Evolutionary conservation across 75 land plant genomes (phyloP).

Genomic region (Pinus taeda): DNA sequence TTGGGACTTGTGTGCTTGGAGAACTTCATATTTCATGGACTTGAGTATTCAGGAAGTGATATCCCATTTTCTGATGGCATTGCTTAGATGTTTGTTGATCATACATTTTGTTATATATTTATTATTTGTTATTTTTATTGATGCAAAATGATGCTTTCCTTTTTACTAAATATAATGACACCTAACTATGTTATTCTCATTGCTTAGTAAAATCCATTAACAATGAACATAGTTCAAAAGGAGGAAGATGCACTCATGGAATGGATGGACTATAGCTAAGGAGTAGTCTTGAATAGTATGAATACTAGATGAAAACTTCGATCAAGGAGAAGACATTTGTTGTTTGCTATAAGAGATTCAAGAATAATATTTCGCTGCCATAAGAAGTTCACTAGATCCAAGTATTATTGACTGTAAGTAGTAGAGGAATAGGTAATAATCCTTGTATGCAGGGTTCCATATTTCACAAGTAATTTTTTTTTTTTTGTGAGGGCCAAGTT

Average conservation of each 20-base stretch:
- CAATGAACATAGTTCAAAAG: not conserved
- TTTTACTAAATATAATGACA: not conserved
- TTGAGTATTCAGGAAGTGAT: not conserved
- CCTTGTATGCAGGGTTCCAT: not conserved
- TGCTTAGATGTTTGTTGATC: not conserved
- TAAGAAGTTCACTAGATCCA: not conserved
- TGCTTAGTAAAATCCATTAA: not conserved
- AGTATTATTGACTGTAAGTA: not conserved
- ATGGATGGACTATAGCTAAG: not conserved
- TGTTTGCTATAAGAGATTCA: not conserved
- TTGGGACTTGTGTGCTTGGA: not conserved
- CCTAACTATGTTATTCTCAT: not conserved
- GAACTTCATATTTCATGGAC: not conserved
- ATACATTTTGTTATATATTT: not conserved
- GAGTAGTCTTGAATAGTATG: not conserved
- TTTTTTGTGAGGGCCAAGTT: not conserved
- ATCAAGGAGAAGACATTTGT: not conserved
- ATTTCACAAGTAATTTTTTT: not conserved
- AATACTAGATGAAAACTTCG: not conserved
- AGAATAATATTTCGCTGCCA: not conserved
- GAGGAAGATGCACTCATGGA: not conserved
- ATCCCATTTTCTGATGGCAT: slow-evolving; percentile 1
- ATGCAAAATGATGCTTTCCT: not conserved
- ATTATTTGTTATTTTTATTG: not conserved
- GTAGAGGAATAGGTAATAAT: not conserved